These are phyloP conservation scores for Thielaviopsis euricoi DNA, from an alignment of 2,329 filamentous ascomycete species.

Conservation along the genomic window DNA sequence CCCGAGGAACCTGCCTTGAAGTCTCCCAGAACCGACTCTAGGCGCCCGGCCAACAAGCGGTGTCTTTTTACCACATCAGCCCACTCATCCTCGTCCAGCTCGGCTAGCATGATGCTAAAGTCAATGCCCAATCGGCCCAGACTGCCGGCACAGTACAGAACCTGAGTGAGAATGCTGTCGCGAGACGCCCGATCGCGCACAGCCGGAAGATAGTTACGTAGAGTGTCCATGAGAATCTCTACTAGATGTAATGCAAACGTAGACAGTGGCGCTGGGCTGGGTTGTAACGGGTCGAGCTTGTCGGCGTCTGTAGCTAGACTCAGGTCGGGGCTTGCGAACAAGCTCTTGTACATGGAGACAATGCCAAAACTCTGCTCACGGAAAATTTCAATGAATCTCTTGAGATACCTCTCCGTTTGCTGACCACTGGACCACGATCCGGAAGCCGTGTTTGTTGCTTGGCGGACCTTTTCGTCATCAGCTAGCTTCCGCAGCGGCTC, in stretches of 20 bases:
- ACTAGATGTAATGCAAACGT: constrained; percentile 77
- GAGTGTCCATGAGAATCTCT: constrained; percentile 60
- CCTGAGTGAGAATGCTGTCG: constrained; percentile 81
- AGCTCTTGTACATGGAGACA: constrained; percentile 82
- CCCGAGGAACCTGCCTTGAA: constrained; percentile 20
- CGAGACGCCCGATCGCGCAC: constrained; percentile 63
- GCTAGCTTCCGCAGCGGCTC: constrained; percentile 76
- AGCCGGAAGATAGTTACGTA: constrained; percentile 62
- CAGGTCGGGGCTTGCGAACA: constrained; percentile 42
- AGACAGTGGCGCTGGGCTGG: constrained; percentile 58
- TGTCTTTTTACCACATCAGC: constrained; percentile 80
- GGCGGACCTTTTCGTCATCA: constrained; percentile 56
- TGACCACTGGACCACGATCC: constrained; percentile 53
- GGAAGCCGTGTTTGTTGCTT: constrained; percentile 24
- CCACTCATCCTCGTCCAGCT: constrained; percentile 47
- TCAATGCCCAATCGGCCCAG: constrained; percentile 80
- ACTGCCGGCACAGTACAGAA: constrained; percentile 84
- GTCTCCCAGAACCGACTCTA: constrained; percentile 51
- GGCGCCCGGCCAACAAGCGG: constrained; percentile 61
- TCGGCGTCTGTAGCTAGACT: constrained; percentile 7
- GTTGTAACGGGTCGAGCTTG: constrained; percentile 29
- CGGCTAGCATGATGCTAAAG: constrained; percentile 63
- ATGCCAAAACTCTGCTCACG: constrained; percentile 95
- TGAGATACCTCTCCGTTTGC: constrained; percentile 86
- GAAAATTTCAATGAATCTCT: constrained; percentile 93